Percentiles rank a stretch among this genome's conserved stretches.
Conservation (phyloP, 2,329 filamentous ascomycete genomes). For the Teratosphaeria pseudoeucalypti region DNA sequence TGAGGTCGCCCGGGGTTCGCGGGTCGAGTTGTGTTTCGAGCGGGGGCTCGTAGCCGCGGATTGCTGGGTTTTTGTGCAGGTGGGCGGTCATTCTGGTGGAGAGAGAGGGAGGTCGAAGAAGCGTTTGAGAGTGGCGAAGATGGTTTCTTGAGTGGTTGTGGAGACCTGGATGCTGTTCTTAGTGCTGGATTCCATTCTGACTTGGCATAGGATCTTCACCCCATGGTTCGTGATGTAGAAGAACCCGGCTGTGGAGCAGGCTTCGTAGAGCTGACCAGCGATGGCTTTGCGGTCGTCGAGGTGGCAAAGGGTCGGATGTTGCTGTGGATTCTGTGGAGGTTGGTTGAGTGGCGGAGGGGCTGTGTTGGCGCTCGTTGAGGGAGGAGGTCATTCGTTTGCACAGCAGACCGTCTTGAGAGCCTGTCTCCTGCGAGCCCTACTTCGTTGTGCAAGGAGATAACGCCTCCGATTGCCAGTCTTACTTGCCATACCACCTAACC, state of each 20-base stretch:
- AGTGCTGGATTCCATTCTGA: neutral
- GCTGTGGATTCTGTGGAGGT: too few relatives aligned
- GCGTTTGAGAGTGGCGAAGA: neutral
- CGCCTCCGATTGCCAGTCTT: too few relatives aligned
- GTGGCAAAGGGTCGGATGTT: neutral
- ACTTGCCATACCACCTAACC: too few relatives aligned
- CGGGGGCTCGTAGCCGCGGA: neutral
- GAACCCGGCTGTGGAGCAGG: neutral
- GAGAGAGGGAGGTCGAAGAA: neutral
- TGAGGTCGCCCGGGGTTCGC: neutral
- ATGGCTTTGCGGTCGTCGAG: neutral
- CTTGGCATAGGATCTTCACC: neutral
- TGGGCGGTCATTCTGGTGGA: neutral
- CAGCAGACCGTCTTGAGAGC: too few relatives aligned
- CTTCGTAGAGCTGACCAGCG: neutral
- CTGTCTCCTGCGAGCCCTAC: too few relatives aligned
- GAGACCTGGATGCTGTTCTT: neutral
- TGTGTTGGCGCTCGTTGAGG: too few relatives aligned
- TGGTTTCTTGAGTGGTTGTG: neutral
- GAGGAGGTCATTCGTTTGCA: too few relatives aligned
- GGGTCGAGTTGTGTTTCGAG: neutral
- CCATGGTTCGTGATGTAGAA: neutral
- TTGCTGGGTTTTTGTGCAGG: neutral
- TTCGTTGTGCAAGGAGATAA: too few relatives aligned
- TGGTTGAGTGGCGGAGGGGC: too few relatives aligned